Percentiles rank a stretch among this genome's conserved stretches.
These are phyloP conservation scores for Penicillium simplicissimum DNA, from an alignment of 495 filamentous ascomycete species.

Conservation along the genomic window DNA sequence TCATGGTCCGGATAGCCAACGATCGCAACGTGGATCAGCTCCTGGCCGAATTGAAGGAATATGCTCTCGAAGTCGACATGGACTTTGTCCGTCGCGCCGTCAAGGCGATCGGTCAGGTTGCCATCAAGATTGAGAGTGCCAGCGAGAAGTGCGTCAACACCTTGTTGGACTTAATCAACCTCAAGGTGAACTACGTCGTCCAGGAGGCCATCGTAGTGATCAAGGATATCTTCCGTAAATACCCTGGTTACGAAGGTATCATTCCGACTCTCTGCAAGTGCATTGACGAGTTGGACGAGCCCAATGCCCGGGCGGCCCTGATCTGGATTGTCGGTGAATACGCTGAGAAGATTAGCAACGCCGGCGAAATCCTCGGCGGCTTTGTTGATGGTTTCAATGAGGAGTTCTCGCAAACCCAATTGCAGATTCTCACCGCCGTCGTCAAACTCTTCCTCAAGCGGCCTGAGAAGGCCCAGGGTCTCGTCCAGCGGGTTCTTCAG, in stretches of 20 bases:
- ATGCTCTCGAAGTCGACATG: constrained; percentile 98
- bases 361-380: constrained; percentile 80
- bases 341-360: constrained; percentile 98
- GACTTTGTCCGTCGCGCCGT: constrained; percentile 95
- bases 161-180: constrained; percentile 88
- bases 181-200: constrained; percentile 98
- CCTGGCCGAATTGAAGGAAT: constrained; percentile 91
- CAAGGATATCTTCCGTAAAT: constrained; percentile 97
- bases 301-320: constrained; percentile 83
- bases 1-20: constrained; percentile 99
- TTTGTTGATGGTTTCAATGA: constrained; percentile 93
- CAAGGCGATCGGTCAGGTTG: constrained; percentile 93
- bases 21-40: constrained; percentile 96
- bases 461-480: constrained; percentile 85
- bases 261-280: constrained; percentile 95
- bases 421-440: constrained; percentile 94
- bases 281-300: constrained; percentile 95
- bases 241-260: constrained; percentile 96
- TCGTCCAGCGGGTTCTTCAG: constrained; percentile 93
- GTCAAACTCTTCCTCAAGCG: constrained; percentile 98
- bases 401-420: constrained; percentile 89
- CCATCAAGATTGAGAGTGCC: constrained; percentile 94
- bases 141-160: constrained; percentile 95
- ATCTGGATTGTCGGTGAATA: constrained; percentile 99
- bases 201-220: constrained; percentile 98